phyloP scores from a whole-genome alignment of 73 alveolate genomes.

The Durusdinium trenchii region DNA sequence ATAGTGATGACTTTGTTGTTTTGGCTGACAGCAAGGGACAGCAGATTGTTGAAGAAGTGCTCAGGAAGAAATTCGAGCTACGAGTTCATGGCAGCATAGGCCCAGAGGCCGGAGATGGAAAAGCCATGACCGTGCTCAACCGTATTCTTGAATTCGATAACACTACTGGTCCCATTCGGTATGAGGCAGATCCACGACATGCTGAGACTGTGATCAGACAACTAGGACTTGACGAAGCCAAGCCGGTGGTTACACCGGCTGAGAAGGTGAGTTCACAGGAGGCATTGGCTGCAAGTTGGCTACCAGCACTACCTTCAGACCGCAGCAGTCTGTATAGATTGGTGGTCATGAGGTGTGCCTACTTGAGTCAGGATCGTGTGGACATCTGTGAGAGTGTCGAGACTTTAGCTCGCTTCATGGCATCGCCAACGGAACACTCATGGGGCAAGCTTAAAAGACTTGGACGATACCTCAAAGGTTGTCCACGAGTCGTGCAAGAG shows the following conservation, averaged over 20 bases:
- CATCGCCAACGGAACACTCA: neutral
- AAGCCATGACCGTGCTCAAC: conserved; percentile 10
- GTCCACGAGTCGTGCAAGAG: neutral
- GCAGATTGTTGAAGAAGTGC: neutral
- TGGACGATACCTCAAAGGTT: neutral
- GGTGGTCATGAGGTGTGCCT: too few relatives aligned
- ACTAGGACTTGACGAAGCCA: neutral
- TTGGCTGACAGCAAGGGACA: neutral
- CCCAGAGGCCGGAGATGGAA: neutral
- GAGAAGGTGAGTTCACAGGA: neutral
- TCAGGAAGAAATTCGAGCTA: neutral
- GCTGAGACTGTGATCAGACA: neutral
- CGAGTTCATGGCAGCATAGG: neutral
- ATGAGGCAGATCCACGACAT: conserved; percentile 66
- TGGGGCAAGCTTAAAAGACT: neutral
- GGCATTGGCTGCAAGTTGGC: neutral
- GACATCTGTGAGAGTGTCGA: neutral
- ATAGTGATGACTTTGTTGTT: conserved; percentile 25
- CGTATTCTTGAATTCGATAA: neutral
- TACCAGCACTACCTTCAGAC: neutral
- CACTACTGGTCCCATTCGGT: neutral
- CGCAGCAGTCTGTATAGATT: neutral
- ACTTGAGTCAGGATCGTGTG: neutral
- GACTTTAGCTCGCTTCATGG: too few relatives aligned
- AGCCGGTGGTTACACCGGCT: neutral